Percentiles rank a stretch among this genome's conserved stretches.
Conservation (phyloP, 169 alveolate species). For the Eimeria nieschulzi region DNA sequence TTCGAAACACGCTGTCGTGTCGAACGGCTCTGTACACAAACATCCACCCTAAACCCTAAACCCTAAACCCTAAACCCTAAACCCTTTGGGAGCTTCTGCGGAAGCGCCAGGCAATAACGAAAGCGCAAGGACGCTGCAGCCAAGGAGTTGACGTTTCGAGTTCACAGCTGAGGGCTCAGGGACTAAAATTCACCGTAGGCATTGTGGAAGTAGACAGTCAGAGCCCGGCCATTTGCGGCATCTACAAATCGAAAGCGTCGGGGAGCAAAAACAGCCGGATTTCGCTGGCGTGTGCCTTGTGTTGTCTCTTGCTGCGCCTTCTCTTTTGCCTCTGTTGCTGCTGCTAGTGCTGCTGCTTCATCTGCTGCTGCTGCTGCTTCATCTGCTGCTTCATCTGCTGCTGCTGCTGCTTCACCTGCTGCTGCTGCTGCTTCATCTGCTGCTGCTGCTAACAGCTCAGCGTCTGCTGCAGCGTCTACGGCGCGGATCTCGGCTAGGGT, state of each 20-base stretch:
- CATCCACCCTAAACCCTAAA: conserved; percentile 5
- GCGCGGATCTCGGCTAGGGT: conserved; percentile 6
- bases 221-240: neutral
- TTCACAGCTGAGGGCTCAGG: conserved; percentile 4
- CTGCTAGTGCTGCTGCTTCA: too few relatives aligned
- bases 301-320: conserved; percentile 23
- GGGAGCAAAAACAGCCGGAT: conserved; percentile 40
- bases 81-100: neutral
- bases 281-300: neutral
- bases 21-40: too few relatives aligned
- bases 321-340: neutral
- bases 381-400: conserved; percentile 15
- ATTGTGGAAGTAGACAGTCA: conserved; percentile 64
- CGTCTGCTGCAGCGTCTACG: conserved; percentile 43
- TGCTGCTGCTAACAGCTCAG: conserved; percentile 32
- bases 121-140: too few relatives aligned
- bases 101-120: neutral
- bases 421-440: conserved; percentile 38
- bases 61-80: neutral
- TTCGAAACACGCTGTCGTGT: too few relatives aligned
- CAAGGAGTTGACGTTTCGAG: neutral
- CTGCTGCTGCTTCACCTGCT: conserved; percentile 40
- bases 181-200: conserved; percentile 32
- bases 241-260: conserved; percentile 32
- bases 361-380: conserved; percentile 42